Evolutionary conservation across 345 rosid species (phyloP).

Genomic region (Boechera retrofracta): DNA sequence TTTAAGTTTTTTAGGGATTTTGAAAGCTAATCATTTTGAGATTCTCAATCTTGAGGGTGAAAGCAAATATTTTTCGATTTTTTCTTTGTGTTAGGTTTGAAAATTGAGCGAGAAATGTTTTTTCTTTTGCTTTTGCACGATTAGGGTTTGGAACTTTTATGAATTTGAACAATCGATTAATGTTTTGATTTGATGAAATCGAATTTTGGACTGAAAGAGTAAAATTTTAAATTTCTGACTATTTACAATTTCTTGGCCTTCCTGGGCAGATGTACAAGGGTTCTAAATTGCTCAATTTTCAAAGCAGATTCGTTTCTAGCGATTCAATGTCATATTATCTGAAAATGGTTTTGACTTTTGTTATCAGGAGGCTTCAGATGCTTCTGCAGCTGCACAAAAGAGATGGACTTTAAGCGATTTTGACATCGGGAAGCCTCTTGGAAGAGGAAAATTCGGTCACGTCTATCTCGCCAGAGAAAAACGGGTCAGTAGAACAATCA

Average conservation of each 20-base stretch:
- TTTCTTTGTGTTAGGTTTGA: neutral
- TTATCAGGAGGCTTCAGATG: slow-evolving; percentile 66
- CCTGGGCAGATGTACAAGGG: neutral
- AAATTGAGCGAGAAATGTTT: neutral
- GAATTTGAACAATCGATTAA: neutral
- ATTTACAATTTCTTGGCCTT: no score
- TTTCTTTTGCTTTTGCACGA: neutral
- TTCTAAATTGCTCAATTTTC: neutral
- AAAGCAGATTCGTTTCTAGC: neutral
- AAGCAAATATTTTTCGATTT: neutral
- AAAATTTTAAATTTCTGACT: no score
- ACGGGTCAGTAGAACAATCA: slow-evolving; percentile 51
- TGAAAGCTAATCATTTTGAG: neutral
- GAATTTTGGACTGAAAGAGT: neutral
- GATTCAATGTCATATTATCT: neutral
- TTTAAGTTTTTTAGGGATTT: neutral
- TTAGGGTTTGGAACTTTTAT: slow-evolving; percentile 18
- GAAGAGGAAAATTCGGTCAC: slow-evolving; percentile 95
- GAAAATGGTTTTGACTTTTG: neutral
- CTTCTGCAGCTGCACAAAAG: slow-evolving; percentile 55
- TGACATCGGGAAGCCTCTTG: slow-evolving; percentile 94
- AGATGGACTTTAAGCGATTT: slow-evolving; percentile 92
- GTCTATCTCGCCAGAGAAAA: slow-evolving; percentile 95
- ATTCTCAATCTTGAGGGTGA: slow-evolving; percentile 7
- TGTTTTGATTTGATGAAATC: neutral